phyloP scores from a whole-genome alignment of 805 yeast species.

The Starmerella apicola region DNA sequence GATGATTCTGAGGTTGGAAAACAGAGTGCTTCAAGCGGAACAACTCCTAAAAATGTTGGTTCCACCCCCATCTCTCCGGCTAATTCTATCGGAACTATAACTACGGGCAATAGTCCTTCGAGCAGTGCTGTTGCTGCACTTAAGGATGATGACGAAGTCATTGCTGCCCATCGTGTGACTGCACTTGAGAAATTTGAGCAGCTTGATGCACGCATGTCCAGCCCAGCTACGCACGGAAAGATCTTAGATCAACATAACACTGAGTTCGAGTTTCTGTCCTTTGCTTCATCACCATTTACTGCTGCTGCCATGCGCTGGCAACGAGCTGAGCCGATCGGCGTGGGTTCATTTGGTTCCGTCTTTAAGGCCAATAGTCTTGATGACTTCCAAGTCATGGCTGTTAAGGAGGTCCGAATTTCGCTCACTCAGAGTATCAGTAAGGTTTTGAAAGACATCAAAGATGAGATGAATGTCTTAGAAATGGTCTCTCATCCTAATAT shows the following conservation, averaged over 20 bases:
- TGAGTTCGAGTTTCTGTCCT: constrained; percentile 75
- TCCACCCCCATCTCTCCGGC: not conserved
- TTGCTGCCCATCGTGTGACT: constrained; percentile 50
- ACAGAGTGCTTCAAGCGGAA: not conserved
- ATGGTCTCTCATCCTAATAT: constrained; percentile 92
- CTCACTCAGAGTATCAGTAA: constrained; percentile 75
- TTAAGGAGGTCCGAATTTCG: constrained; percentile 84
- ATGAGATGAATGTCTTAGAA: constrained; percentile 92
- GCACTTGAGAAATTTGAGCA: constrained; percentile 52
- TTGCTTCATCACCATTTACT: constrained; percentile 78
- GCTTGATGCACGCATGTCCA: constrained; percentile 47
- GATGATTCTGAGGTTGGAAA: not conserved
- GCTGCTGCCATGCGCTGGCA: constrained; percentile 80
- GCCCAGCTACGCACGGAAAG: constrained; percentile 56
- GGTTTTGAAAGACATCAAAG: constrained; percentile 78
- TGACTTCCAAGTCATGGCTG: constrained; percentile 94
- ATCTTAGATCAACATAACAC: constrained; percentile 79
- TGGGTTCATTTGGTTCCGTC: constrained; percentile 92
- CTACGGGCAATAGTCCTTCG: constrained; percentile 21
- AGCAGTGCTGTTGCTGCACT: constrained; percentile 30
- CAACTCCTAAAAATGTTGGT: no score
- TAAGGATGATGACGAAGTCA: constrained; percentile 41
- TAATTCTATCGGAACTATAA: not conserved
- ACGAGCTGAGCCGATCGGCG: constrained; percentile 84
- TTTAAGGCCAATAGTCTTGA: constrained; percentile 85